phyloP scores from a whole-genome alignment of 2,329 filamentous ascomycete genomes.

The Aureobasidium vineae region DNA sequence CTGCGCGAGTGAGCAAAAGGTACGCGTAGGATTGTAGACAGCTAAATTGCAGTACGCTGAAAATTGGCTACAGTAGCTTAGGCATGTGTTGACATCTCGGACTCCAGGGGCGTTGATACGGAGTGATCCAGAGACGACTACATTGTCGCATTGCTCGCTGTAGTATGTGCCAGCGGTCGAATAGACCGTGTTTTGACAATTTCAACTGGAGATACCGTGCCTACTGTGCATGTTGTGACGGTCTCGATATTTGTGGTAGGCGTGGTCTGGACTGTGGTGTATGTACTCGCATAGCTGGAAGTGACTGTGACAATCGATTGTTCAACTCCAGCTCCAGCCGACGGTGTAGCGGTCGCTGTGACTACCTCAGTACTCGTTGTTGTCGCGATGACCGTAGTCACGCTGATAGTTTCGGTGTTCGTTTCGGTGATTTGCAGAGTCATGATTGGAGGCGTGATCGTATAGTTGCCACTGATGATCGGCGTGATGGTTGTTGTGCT shows the following conservation, averaged over 20 bases:
- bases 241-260: background rate
- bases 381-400: background rate
- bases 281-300: background rate
- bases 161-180: background rate
- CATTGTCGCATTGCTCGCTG: background rate
- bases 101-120: background rate
- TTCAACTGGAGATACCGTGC: background rate
- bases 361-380: background rate
- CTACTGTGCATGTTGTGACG: background rate
- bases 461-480: background rate
- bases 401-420: background rate
- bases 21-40: background rate
- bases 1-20: background rate
- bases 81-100: background rate
- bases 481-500: background rate
- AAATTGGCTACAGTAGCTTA: background rate
- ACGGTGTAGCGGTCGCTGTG: no score
- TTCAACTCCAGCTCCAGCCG: no score
- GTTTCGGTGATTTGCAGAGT: background rate
- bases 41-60: background rate
- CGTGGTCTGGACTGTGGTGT: background rate
- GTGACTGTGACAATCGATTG: background rate
- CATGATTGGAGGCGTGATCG: background rate
- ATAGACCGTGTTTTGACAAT: background rate
- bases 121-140: background rate